Conservation (phyloP, 441 rosid genomes). For the Hura crepitans region DNA sequence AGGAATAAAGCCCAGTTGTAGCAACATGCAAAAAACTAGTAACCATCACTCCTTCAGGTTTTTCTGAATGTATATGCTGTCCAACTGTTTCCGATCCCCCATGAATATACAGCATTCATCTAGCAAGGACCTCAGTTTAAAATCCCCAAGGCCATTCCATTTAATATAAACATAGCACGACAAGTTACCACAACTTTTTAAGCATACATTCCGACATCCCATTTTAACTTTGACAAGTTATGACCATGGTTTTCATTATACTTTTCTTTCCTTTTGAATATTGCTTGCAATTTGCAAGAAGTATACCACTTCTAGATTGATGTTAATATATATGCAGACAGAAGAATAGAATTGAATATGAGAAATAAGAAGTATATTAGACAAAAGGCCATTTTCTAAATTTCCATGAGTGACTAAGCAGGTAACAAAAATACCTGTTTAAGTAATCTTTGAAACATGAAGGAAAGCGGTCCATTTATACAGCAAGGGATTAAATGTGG, state of each 20-base stretch:
- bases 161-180: not conserved
- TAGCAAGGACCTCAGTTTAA: too few species aligned
- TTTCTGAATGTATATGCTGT: too few species aligned
- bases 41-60: not conserved
- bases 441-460: too few species aligned
- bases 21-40: not conserved
- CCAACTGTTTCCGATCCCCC: too few species aligned
- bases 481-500: too few species aligned
- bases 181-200: not conserved
- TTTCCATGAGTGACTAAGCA: not conserved
- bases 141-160: not conserved
- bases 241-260: not conserved
- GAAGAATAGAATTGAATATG: constrained; percentile 1
- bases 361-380: not conserved
- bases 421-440: too few species aligned
- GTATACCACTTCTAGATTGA: not conserved
- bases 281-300: constrained; percentile 1
- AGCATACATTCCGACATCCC: not conserved
- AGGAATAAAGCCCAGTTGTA: not conserved
- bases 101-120: too few species aligned
- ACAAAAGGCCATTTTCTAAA: not conserved
- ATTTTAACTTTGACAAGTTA: not conserved
- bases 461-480: too few species aligned
- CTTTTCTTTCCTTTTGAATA: not conserved
- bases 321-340: not conserved